A percentile compares a stretch with the other conserved stretches of the same genome.
Evolutionary conservation across 2,329 filamentous ascomycete genomes (phyloP).

Genomic region (Phialemonium atrogriseum): DNA sequence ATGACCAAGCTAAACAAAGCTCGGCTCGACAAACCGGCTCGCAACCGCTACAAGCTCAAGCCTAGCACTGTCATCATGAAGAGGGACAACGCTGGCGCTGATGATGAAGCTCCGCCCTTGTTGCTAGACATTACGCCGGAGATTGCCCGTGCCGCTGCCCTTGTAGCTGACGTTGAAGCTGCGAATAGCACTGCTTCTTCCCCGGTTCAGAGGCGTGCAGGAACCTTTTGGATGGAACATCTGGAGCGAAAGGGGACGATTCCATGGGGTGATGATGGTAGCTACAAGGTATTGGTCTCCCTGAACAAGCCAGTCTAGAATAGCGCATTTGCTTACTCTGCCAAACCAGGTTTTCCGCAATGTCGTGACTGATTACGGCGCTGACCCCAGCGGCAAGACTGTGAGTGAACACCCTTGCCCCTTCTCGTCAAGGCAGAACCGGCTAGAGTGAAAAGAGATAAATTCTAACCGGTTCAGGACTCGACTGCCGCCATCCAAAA

Average conservation of each 20-base stretch:
- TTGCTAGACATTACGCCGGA: background rate
- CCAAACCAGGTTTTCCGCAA: constrained; percentile 2
- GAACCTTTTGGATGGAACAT: constrained; percentile 3
- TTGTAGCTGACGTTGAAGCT: background rate
- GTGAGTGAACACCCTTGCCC: background rate
- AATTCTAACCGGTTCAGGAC: constrained; percentile 1
- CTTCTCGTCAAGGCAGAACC: background rate
- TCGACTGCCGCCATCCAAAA: constrained; percentile 1
- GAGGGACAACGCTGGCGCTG: background rate
- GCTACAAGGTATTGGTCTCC: background rate
- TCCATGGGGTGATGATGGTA: background rate
- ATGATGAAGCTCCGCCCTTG: background rate
- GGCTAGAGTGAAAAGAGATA: background rate
- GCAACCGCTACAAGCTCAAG: background rate
- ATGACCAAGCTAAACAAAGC: background rate
- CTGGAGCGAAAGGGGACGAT: constrained; percentile 1
- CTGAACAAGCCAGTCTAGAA: no score
- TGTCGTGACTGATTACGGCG: constrained; percentile 1
- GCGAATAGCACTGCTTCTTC: background rate
- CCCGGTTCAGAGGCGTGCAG: background rate
- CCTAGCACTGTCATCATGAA: background rate
- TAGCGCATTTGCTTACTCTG: no score
- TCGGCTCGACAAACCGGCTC: background rate
- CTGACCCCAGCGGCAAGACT: background rate
- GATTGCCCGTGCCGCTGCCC: background rate